A percentile compares a stretch with the other conserved stretches of the same genome.
Conservation (phyloP, 2,329 filamentous ascomycete genomes). For the Talaromyces rugulosus region DNA sequence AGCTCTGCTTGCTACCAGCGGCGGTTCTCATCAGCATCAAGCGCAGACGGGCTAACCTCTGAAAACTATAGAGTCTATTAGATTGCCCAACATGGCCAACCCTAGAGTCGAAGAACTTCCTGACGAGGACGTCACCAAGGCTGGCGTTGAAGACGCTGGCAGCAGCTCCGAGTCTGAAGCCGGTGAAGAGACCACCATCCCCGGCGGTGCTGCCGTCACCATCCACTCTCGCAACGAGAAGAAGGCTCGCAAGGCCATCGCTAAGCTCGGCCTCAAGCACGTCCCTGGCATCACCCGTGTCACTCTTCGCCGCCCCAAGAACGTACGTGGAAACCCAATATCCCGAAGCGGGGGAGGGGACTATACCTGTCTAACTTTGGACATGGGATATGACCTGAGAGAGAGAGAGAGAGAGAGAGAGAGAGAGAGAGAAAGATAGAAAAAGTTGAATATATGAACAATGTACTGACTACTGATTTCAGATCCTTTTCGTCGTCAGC, state of each 20-base stretch:
- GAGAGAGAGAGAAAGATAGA: no score
- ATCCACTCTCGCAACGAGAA: conserved; percentile 99
- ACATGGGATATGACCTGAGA: not conserved
- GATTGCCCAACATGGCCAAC: conserved; percentile 73
- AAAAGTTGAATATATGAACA: conserved; percentile 9
- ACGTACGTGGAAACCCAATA: conserved; percentile 59
- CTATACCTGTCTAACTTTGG: not conserved
- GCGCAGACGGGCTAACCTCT: not conserved
- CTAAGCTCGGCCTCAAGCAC: conserved; percentile 95
- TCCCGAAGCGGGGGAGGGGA: not conserved
- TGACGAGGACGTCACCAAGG: conserved; percentile 80
- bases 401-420: not conserved
- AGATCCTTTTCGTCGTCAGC: conserved; percentile 99
- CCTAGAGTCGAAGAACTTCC: conserved; percentile 96
- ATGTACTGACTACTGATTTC: conserved; percentile 12
- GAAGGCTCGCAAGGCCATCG: conserved; percentile 99
- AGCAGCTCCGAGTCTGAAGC: conserved; percentile 48
- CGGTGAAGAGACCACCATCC: conserved; percentile 60
- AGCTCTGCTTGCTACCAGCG: not conserved
- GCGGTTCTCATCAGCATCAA: not conserved
- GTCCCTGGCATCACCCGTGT: conserved; percentile 97
- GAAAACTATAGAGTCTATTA: not conserved
- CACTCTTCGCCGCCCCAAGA: conserved; percentile 96
- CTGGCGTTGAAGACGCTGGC: conserved; percentile 67
- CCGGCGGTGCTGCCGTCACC: conserved; percentile 80